Evolutionary conservation across 192 early-diverging fungal species (phyloP), one percentile per base, ranked within the genome.

Genomic region (Allomyces macrogynus): DNA sequence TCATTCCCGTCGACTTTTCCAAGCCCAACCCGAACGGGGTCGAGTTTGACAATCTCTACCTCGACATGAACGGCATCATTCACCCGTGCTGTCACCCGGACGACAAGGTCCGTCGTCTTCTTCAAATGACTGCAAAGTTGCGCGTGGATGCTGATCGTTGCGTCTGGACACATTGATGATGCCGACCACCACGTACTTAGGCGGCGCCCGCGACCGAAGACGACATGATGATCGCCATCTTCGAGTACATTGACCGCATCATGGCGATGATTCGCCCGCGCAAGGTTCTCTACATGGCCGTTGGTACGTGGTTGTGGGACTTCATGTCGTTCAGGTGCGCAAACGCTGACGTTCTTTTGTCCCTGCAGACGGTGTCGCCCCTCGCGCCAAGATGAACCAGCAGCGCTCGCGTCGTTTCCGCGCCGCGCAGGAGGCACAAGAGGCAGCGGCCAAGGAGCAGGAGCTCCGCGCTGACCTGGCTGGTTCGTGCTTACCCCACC

Each of bases 381-480:
- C 95, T 23, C 82, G 95, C 61, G 95, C 95, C 24, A 99, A 99
- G 72, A 99, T 99, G 93, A 99, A 99, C 70, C 93, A 99, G 74
- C 95, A 99, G 75, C 87, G 95, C 16, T 90, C 90, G 5, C 84
- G 95, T 40, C 87, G 95, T 54, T 99, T 99, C 79, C 84, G 92
- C 65, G 90, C 96, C 1, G 90, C 94, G 24, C 89, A 85, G 73
- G 93, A 96, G 70, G 63, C 74, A 43, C 54, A 74, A 65, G 73
- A 76, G 67, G 76, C 32, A 2, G 32, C 32, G 32, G 32, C 32
- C 32, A 40, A 40, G 32, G 32, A 40, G 32, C 32, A 40, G 32
- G 32, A 40, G 32, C 32, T 40, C 5, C 32, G 32, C 7, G 32
- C 32, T 40, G 32, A 40, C 32, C 32, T 40, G 32, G 32, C 32